phyloP scores from a whole-genome alignment of 306 rosid species.

The Styphnolobium japonicum region DNA sequence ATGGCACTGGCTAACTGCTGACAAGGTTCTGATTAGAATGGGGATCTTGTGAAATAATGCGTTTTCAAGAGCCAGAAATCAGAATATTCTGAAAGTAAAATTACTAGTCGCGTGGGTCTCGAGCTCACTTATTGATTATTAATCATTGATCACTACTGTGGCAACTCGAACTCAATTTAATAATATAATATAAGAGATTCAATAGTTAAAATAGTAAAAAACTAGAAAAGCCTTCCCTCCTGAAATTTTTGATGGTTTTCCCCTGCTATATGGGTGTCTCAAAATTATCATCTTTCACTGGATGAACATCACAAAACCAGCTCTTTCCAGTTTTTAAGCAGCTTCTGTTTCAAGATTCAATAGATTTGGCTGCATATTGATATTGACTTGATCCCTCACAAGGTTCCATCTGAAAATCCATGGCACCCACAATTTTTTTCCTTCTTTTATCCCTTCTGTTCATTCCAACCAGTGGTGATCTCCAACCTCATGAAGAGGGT shows the following conservation, averaged over 20 bases:
- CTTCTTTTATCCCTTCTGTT: constrained; percentile 32
- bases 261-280: background rate
- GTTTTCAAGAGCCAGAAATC: background rate
- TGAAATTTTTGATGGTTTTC: background rate
- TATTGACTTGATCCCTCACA: constrained; percentile 20
- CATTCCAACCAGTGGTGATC: constrained; percentile 34
- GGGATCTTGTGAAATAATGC: background rate
- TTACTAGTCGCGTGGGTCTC: constrained; percentile 16
- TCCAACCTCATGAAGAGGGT: constrained; percentile 51
- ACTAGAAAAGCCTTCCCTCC: background rate
- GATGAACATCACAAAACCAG: background rate
- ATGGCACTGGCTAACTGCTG: no score
- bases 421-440: constrained; percentile 25
- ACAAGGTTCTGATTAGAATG: background rate
- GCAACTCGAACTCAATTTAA: constrained; percentile 2
- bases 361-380: background rate
- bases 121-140: background rate
- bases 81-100: background rate
- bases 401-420: constrained; percentile 38
- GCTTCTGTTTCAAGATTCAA: background rate
- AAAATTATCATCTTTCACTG: constrained; percentile 9
- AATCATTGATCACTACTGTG: background rate
- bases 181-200: background rate
- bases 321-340: background rate
- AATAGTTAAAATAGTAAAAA: background rate